Conservation (phyloP, 1,284 basidiomycete genomes). For the Ustilago hordei region DNA sequence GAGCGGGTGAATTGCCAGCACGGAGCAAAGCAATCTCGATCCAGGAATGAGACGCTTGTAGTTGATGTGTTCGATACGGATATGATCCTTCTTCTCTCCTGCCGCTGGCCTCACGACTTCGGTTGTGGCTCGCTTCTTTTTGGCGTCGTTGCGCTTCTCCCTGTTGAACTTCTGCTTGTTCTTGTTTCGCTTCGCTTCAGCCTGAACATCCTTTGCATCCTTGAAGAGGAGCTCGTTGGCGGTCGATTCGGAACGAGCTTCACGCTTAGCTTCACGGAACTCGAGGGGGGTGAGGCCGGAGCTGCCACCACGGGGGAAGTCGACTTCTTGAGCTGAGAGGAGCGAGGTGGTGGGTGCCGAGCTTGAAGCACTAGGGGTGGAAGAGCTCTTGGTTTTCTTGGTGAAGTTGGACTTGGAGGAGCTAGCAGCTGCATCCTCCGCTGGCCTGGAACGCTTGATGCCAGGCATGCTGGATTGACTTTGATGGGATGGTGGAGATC, state of each 20-base stretch:
- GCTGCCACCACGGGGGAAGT: constrained; percentile 91
- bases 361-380: constrained; percentile 10
- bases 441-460: constrained; percentile 49
- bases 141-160: constrained; percentile 66
- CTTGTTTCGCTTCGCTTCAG: constrained; percentile 46
- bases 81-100: constrained; percentile 70
- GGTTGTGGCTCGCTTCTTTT: constrained; percentile 58
- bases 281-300: constrained; percentile 86
- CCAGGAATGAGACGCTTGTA: constrained; percentile 91
- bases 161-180: constrained; percentile 56
- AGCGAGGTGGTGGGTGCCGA: constrained; percentile 39
- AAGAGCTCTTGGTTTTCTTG: constrained; percentile 36
- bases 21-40: constrained; percentile 86
- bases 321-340: constrained; percentile 72
- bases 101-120: constrained; percentile 13
- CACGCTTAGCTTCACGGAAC: constrained; percentile 84
- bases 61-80: constrained; percentile 89
- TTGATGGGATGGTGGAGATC: constrained; percentile 9
- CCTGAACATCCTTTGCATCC: constrained; percentile 46
- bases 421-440: constrained; percentile 36
- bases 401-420: constrained; percentile 29
- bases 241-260: constrained; percentile 85
- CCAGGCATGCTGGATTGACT: constrained; percentile 43
- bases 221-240: constrained; percentile 76
- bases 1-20: constrained; percentile 87